Percentiles rank a stretch among this genome's conserved stretches.
phyloP scores from a whole-genome alignment of 2,329 filamentous ascomycete genomes.

The Colletotrichum costaricense region DNA sequence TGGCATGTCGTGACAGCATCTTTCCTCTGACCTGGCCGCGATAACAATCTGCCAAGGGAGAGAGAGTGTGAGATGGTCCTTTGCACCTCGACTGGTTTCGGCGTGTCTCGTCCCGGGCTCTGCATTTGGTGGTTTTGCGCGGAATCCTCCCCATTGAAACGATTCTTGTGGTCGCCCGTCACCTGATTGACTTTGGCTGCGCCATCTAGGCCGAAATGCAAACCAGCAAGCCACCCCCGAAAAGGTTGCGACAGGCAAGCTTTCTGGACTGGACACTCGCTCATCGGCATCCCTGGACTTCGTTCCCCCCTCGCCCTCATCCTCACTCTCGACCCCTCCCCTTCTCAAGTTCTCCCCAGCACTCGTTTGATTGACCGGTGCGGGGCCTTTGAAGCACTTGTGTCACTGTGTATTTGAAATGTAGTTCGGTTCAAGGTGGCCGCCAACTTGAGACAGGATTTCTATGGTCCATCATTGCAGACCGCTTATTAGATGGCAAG shows the following conservation, averaged over 20 bases:
- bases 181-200: slow-evolving; percentile 31
- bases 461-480: not conserved
- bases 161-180: not conserved
- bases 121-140: not conserved
- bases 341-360: not conserved
- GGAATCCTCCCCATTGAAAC: not conserved
- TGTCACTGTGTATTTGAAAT: not conserved
- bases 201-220: slow-evolving; percentile 5
- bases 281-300: too few relatives aligned
- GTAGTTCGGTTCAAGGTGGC: not conserved
- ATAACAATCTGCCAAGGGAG: not conserved
- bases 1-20: not conserved
- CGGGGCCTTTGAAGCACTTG: not conserved
- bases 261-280: not conserved
- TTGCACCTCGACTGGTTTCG: too few relatives aligned
- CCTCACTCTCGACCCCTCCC: not conserved
- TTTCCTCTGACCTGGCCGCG: not conserved
- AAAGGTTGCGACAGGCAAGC: not conserved
- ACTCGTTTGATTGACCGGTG: slow-evolving; percentile 25
- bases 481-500: not conserved
- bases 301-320: too few relatives aligned
- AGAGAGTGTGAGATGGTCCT: not conserved
- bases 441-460: slow-evolving; percentile 11
- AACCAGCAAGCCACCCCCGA: too few relatives aligned
- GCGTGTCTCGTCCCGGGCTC: not conserved